Evolutionary conservation across 768 basidiomycete species (phyloP).

Genomic region (Podaxis sp.): DNA sequence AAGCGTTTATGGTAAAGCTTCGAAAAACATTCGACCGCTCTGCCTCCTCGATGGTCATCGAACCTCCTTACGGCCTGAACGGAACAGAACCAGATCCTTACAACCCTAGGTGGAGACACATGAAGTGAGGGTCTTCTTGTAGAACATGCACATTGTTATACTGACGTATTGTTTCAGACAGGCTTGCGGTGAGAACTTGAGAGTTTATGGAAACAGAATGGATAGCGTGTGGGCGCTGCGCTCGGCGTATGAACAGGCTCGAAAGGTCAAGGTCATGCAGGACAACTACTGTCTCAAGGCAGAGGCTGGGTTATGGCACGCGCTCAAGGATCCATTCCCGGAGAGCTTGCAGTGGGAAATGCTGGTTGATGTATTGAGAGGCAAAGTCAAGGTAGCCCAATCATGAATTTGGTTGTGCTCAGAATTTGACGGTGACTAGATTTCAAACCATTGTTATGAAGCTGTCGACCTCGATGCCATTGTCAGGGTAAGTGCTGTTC

Average conservation of each 20-base stretch:
- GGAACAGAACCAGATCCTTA: slow-evolving; percentile 36
- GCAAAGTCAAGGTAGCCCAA: slow-evolving; percentile 69
- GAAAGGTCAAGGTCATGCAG: slow-evolving; percentile 63
- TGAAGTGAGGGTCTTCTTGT: slow-evolving; percentile 54
- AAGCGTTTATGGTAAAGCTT: slow-evolving; percentile 85
- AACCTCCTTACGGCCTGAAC: slow-evolving; percentile 70
- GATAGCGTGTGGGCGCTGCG: slow-evolving; percentile 79
- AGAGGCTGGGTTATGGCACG: slow-evolving; percentile 45
- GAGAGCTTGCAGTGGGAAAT: slow-evolving; percentile 73
- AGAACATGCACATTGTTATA: not conserved
- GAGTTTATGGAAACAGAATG: slow-evolving; percentile 60
- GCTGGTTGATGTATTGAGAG: slow-evolving; percentile 80
- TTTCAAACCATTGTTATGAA: slow-evolving; percentile 70
- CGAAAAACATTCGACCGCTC: slow-evolving; percentile 76
- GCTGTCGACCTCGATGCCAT: slow-evolving; percentile 71
- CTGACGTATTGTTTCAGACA: slow-evolving; percentile 37
- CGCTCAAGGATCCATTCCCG: slow-evolving; percentile 52
- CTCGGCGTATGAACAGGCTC: slow-evolving; percentile 75
- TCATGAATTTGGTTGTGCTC: not conserved
- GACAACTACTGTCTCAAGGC: slow-evolving; percentile 69
- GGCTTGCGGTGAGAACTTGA: slow-evolving; percentile 57
- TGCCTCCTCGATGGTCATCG: slow-evolving; percentile 78
- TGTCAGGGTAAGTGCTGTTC: slow-evolving; percentile 49
- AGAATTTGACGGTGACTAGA: slow-evolving; percentile 29
- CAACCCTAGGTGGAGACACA: slow-evolving; percentile 64